Evolutionary conservation across 1,284 basidiomycete species (phyloP).

Genomic region (Ceratobasidium sp.): DNA sequence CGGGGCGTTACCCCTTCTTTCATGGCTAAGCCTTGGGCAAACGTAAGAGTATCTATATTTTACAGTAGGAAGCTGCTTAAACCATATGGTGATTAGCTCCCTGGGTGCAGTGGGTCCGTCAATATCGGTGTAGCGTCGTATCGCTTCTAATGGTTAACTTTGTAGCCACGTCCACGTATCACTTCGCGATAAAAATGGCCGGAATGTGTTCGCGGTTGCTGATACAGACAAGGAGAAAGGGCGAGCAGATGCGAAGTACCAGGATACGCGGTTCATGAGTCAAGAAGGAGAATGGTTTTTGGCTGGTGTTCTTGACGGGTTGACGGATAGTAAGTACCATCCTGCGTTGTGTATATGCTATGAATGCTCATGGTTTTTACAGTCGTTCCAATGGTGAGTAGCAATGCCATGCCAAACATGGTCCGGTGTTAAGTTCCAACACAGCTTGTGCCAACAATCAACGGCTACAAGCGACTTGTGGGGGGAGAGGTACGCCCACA

Average conservation of each 20-base stretch:
- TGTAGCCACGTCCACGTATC: conserved; percentile 90
- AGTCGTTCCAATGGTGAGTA: conserved; percentile 68
- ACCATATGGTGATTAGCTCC: conserved; percentile 67
- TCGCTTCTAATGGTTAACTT: background rate
- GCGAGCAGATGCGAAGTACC: conserved; percentile 69
- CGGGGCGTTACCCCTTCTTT: conserved; percentile 90
- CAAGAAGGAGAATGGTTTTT: conserved; percentile 89
- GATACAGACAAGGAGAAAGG: conserved; percentile 66
- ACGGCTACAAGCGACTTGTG: conserved; percentile 95
- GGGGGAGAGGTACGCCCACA: conserved; percentile 71
- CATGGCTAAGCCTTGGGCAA: conserved; percentile 96
- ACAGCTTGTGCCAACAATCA: conserved; percentile 86
- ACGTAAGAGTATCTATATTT: conserved; percentile 59
- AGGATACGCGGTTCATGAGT: conserved; percentile 84
- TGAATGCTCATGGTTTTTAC: background rate
- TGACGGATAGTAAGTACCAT: conserved; percentile 74
- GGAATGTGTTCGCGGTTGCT: conserved; percentile 78
- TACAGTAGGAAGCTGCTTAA: background rate
- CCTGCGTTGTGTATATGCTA: background rate
- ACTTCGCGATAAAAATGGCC: conserved; percentile 69
- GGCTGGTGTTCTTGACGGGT: conserved; percentile 85
- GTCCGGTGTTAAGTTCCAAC: conserved; percentile 48
- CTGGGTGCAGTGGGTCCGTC: conserved; percentile 83
- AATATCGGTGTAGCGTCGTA: background rate
- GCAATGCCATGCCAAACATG: conserved; percentile 47